Evolutionary conservation across 495 filamentous ascomycete genomes (phyloP), one percentile per base, ranked within the genome.

Genomic region (Penicillium steckii): DNA sequence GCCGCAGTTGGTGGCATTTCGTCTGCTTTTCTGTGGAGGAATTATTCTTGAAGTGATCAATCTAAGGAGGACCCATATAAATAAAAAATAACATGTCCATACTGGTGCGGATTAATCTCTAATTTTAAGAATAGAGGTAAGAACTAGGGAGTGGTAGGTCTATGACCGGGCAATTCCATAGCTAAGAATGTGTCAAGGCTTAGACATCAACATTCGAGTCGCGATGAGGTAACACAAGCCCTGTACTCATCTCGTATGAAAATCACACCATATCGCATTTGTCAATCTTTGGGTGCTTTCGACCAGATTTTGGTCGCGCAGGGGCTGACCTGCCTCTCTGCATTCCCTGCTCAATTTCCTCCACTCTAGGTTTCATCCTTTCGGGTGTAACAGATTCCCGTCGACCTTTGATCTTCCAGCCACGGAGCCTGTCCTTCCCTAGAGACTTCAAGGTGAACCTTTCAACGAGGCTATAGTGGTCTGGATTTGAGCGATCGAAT

Each of bases 381-480:
- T 72, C 73, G 0, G 78, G 78, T 3, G 77, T 62, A 37, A 83
- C 57, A 35, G 48, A 46, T 43, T 83, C 78, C 41, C 85, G 71
- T 23, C 75, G 70, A 5, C 61, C 74, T 21, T 73, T 74, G 41
- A 85, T 84, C 69, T 75, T 80, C 87, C 86, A 90, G 5, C 78
- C 85, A 13, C 57, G 41, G 44, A 90, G 55, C 17, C 77, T 72
- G 26, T 83, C 78, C 57, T 75, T 76, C 3, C 85, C 83, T 24
- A 89, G 66, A 9, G 76, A 77, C 18, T 58, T 68, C 55, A 90
- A 67, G 4, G 88, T 89, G 60, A 85, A 85, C 56, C 60, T 70
- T 68, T 90, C 87, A 0, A 90, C 85, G n/a, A 87, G 54, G 55
- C 80, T 87, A 55, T 85, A 89, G 1, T 83, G 53, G 19, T 45